These are phyloP conservation scores for Papiliotrema laurentii DNA, from an alignment of 1,284 basidiomycete genomes.

Conservation along the genomic window DNA sequence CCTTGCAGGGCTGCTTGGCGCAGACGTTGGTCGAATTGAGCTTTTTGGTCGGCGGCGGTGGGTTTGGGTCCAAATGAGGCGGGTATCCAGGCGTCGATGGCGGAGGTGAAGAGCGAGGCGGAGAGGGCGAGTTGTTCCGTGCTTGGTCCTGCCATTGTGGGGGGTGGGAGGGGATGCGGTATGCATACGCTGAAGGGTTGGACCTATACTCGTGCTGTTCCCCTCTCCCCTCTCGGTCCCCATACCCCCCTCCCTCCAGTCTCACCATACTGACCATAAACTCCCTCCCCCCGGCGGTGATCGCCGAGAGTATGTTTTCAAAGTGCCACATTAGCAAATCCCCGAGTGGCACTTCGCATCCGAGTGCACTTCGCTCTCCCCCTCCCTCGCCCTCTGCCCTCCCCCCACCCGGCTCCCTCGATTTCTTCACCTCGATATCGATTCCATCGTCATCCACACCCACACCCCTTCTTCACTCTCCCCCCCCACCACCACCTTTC, in stretches of 20 bases:
- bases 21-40: conserved; percentile 13
- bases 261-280: too few species aligned
- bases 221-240: too few species aligned
- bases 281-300: too few species aligned
- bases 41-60: conserved; percentile 4
- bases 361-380: background rate
- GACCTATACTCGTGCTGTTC: too few species aligned
- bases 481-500: background rate
- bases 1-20: conserved; percentile 9
- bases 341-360: background rate
- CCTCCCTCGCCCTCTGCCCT: too few species aligned
- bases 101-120: conserved; percentile 35
- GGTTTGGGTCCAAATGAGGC: conserved; percentile 22
- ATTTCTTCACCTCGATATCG: background rate
- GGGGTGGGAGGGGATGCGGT: too few species aligned
- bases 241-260: too few species aligned
- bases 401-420: too few species aligned
- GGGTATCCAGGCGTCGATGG: conserved; percentile 39
- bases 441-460: conserved; percentile 1
- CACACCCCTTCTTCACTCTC: background rate
- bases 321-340: background rate
- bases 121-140: conserved; percentile 33
- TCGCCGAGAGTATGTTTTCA: background rate
- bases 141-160: background rate
- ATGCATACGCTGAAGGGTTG: too few species aligned